Evolutionary conservation across 2,329 filamentous ascomycete genomes (phyloP).

Genomic region (Volutella citrinella): DNA sequence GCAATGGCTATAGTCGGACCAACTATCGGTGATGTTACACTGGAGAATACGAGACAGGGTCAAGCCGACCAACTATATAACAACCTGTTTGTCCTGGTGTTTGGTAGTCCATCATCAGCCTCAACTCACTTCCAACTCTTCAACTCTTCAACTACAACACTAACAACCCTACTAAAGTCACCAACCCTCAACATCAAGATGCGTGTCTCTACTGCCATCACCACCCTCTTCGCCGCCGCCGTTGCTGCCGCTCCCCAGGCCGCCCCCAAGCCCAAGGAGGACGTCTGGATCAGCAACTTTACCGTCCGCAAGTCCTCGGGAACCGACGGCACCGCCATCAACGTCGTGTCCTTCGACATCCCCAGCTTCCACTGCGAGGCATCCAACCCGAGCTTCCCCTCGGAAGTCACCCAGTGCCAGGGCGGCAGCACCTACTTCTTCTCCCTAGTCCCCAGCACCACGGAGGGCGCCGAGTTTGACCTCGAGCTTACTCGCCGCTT

Average conservation of each 20-base stretch:
- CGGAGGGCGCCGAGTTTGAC: constrained; percentile 6
- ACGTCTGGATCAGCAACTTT: constrained; percentile 10
- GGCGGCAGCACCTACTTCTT: constrained; percentile 11
- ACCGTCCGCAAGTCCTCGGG: constrained; percentile 7
- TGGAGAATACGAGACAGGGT: no score
- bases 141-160: no score
- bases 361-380: constrained; percentile 7
- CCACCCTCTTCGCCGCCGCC: constrained; percentile 6
- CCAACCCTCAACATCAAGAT: no score
- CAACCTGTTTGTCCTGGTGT: no score
- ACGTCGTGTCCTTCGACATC: constrained; percentile 9
- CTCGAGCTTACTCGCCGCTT: constrained; percentile 9
- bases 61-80: no score
- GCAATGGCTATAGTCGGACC: no score
- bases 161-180: no score
- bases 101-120: no score
- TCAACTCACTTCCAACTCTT: no score
- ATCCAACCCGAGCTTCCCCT: constrained; percentile 7
- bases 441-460: constrained; percentile 4
- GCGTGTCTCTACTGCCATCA: constrained; percentile 7
- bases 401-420: constrained; percentile 5
- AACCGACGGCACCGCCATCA: constrained; percentile 2
- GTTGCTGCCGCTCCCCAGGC: constrained; percentile 7
- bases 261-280: constrained; percentile 7
- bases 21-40: no score